Evolutionary conservation across 75 land plant species (phyloP), one percentile per base, ranked within the genome.

Genomic region (Adiantum capillusveneris): DNA sequence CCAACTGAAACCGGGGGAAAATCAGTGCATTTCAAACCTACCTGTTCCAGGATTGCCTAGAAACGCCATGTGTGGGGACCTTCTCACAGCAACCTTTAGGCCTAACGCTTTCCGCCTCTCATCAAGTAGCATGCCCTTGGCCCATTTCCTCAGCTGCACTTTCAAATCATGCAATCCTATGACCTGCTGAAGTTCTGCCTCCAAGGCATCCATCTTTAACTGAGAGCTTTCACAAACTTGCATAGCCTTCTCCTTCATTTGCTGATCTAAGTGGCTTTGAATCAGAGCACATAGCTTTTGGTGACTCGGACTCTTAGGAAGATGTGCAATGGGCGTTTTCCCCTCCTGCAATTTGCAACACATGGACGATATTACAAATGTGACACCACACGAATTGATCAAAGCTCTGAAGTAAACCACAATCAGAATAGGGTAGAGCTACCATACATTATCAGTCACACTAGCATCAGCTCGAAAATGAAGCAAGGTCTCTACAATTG

Each of bases 21-120:
- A n/a, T n/a, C n/a, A n/a, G n/a, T n/a, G n/a, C n/a, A n/a, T n/a
- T n/a, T n/a, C 29, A 52, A 30, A 17, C 24, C 53, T 60, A 85
- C 90, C 90, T 71, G 93, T 88, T 56, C 93, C 93, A 24, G 93
- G 93, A 53, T 78, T 84, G 36, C 93, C 93, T 57, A 88, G 85
- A 55, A 88, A 88, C 2, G 88, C 88, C 93, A 88, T 88, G 58
- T 88, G 93, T 34, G 93, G 93, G 11, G 81, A 75, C 49, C 72
- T 79, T 44, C 83, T 59, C 17, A 63, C 54, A 43, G 82, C 77
- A 69, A 88, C 87, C 64, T 81, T 81, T 9, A 88, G 72, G 7
- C 93, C 87, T 55, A 88, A 80, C 6, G 79, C 79, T 30, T 75
- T 71, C 9, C 93, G 77, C 51, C 72, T 78, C 63, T 88, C 93